These are phyloP conservation scores for Coemansia sp. DNA, from an alignment of 192 early-diverging fungal genomes.

Conservation along the genomic window DNA sequence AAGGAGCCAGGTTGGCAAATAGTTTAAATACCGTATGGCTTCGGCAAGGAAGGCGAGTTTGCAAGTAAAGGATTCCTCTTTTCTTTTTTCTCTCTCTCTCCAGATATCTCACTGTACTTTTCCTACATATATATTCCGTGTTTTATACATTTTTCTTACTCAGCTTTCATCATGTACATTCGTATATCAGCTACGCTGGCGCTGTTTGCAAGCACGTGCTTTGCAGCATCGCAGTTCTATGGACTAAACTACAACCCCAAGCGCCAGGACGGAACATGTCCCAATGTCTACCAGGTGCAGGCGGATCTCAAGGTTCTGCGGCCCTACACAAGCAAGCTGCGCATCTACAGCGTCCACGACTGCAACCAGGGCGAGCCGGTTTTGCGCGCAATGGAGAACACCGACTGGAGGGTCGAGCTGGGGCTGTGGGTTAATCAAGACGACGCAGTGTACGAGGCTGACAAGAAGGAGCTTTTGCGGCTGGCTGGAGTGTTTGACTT, in stretches of 20 bases:
- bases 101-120: no score
- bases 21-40: no score
- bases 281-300: constrained; percentile 54
- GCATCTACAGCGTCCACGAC: constrained; percentile 59
- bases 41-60: no score
- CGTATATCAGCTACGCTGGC: no score
- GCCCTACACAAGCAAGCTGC: constrained; percentile 51
- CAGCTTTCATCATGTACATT: no score
- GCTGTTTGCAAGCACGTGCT: constrained; percentile 10
- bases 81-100: no score
- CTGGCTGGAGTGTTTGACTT: constrained; percentile 27
- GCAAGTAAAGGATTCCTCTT: no score
- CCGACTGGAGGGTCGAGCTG: constrained; percentile 55
- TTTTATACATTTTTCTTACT: no score
- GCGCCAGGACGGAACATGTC: constrained; percentile 52
- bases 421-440: constrained; percentile 61
- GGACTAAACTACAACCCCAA: constrained; percentile 60
- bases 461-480: constrained; percentile 23
- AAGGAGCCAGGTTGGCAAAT: no score
- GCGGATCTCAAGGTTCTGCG: constrained; percentile 56
- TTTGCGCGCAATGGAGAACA: constrained; percentile 55
- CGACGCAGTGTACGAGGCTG: constrained; percentile 30
- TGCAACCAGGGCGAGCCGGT: constrained; percentile 58
- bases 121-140: no score
- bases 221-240: constrained; percentile 35